Evolutionary conservation across 441 rosid species (phyloP).

Genomic region (Lepidium campestre): DNA sequence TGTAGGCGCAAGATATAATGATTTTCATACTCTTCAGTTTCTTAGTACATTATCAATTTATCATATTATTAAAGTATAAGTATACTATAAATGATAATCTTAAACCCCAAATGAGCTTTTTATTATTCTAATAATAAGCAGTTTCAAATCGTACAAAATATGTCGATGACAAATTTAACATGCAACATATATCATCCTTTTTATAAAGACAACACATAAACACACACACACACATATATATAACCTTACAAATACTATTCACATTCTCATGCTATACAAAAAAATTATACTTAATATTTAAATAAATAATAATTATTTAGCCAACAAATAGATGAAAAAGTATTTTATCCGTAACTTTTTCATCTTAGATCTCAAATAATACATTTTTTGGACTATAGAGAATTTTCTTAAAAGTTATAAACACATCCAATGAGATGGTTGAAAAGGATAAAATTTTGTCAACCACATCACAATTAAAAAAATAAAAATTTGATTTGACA

Average conservation of each 20-base stretch:
- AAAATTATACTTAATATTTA: background rate
- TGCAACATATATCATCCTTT: background rate
- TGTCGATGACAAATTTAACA: background rate
- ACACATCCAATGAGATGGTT: background rate
- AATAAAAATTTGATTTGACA: slow-evolving; percentile 5
- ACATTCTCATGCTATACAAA: background rate
- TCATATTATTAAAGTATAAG: background rate
- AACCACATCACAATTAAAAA: slow-evolving; percentile 8
- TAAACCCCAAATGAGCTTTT: background rate
- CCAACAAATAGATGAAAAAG: background rate
- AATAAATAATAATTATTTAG: background rate
- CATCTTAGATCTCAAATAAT: background rate
- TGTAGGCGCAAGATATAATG: background rate
- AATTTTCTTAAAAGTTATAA: background rate
- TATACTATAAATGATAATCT: background rate
- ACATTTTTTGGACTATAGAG: background rate
- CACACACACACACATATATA: too few relatives aligned
- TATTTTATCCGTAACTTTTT: background rate
- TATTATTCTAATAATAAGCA: background rate
- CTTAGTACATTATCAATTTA: background rate
- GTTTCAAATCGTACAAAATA: background rate
- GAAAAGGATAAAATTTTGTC: slow-evolving; percentile 10
- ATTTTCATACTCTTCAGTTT: background rate
- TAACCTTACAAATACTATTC: too few relatives aligned
- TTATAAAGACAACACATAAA: too few relatives aligned